A percentile compares a stretch with the other conserved stretches of the same genome.
phyloP scores from a whole-genome alignment of 2,329 filamentous ascomycete genomes.

The Calonectria ilicicola region DNA sequence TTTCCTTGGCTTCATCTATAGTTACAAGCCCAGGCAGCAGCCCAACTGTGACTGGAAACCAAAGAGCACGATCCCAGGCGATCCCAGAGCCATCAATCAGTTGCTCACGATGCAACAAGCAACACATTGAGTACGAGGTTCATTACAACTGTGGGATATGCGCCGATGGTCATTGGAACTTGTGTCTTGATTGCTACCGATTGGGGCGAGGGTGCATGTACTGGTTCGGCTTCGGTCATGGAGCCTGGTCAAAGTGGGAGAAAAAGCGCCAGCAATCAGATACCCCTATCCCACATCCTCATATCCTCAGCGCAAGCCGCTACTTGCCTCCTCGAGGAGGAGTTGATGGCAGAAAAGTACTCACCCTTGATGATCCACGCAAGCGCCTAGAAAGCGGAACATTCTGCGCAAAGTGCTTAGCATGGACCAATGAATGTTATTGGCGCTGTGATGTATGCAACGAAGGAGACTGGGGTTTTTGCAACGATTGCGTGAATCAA shows the following conservation, averaged over 20 bases:
- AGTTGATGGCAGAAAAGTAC: conserved; percentile 65
- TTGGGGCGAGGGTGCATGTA: conserved; percentile 80
- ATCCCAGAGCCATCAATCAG: conserved; percentile 79
- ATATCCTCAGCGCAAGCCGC: conserved; percentile 69
- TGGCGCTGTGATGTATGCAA: conserved; percentile 93
- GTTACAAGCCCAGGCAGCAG: conserved; percentile 48
- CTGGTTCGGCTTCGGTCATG: conserved; percentile 89
- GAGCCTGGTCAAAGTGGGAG: conserved; percentile 77
- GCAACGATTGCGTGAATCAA: conserved; percentile 86
- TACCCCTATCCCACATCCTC: conserved; percentile 59
- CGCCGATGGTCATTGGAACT: conserved; percentile 76
- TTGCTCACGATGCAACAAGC: conserved; percentile 77
- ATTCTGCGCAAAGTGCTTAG: conserved; percentile 83
- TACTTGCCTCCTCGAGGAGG: conserved; percentile 66
- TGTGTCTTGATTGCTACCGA: conserved; percentile 87
- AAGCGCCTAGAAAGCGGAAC: conserved; percentile 80
- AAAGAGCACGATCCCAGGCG: conserved; percentile 60
- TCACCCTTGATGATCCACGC: conserved; percentile 76
- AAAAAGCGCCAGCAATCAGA: conserved; percentile 56
- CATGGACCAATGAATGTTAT: conserved; percentile 84
- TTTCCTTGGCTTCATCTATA: conserved; percentile 52
- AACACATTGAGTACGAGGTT: conserved; percentile 84
- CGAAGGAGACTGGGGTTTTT: conserved; percentile 95
- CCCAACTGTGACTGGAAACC: conserved; percentile 50
- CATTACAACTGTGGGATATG: conserved; percentile 87